Evolutionary conservation across 106 monocot genomes (phyloP).

Genomic region (Ottelia alismoides): DNA sequence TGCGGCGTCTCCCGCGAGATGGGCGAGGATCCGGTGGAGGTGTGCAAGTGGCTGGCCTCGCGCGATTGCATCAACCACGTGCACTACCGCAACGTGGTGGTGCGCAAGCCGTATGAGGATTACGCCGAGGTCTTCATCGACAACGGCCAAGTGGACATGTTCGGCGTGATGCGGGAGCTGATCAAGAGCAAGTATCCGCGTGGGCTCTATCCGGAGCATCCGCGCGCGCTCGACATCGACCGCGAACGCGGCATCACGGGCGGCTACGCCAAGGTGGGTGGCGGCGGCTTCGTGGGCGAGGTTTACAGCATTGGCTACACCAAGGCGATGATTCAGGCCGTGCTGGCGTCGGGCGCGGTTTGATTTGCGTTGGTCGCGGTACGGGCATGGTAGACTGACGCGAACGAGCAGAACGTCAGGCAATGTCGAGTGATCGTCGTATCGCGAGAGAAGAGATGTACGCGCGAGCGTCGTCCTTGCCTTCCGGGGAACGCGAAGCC

Average conservation of each 20-base stretch:
- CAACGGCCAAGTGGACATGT: neutral
- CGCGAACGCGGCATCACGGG: neutral
- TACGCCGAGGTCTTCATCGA: neutral
- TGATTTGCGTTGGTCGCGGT: too few species aligned
- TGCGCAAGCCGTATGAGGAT: neutral
- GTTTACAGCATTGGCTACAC: neutral
- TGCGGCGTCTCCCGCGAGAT: neutral
- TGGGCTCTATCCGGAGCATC: neutral
- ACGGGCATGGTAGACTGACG: too few species aligned
- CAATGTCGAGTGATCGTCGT: too few species aligned
- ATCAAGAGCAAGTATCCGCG: neutral
- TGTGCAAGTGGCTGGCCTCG: neutral
- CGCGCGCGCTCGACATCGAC: neutral
- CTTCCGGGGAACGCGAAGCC: too few species aligned
- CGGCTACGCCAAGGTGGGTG: too few species aligned
- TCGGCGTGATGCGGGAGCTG: neutral
- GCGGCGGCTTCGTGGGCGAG: too few species aligned
- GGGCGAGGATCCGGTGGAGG: neutral
- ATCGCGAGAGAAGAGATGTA: too few species aligned
- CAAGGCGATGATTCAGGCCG: neutral
- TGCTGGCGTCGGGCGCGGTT: too few species aligned
- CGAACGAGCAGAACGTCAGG: too few species aligned
- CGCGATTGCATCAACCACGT: neutral
- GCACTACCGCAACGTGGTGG: neutral
- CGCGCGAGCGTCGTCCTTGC: too few species aligned